These are phyloP conservation scores for Suaeda aralocaspica DNA, from an alignment of 148 eudicot genomes.

Conservation along the genomic window DNA sequence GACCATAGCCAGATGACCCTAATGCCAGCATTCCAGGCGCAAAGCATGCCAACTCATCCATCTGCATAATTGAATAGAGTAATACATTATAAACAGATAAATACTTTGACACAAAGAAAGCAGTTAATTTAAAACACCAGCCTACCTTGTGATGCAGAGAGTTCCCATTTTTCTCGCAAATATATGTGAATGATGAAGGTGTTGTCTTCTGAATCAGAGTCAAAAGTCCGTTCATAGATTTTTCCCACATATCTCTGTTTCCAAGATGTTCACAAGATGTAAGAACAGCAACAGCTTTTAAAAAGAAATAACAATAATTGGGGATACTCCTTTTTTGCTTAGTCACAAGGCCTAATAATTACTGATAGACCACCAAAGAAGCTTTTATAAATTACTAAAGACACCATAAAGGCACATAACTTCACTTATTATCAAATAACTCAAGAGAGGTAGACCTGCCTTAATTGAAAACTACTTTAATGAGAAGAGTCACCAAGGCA, in stretches of 20 bases:
- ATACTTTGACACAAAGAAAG: slow-evolving; percentile 6
- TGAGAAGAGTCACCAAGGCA: neutral
- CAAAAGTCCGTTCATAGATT: slow-evolving; percentile 78
- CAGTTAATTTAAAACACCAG: neutral
- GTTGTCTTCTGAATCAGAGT: slow-evolving; percentile 79
- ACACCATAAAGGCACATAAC: neutral
- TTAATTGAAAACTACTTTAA: neutral
- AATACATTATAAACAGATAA: neutral
- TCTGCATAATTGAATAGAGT: slow-evolving; percentile 45
- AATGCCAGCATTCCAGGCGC: slow-evolving; percentile 98
- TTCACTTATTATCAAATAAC: neutral
- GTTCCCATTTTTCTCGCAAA: slow-evolving; percentile 72
- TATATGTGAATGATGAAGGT: slow-evolving; percentile 78
- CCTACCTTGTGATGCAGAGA: slow-evolving; percentile 71
- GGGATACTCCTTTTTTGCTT: neutral
- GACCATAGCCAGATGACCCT: slow-evolving; percentile 74
- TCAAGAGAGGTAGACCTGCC: neutral
- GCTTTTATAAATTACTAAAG: neutral
- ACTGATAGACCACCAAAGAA: neutral
- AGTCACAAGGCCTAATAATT: neutral
- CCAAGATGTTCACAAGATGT: slow-evolving; percentile 19
- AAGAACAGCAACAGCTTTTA: slow-evolving; percentile 6
- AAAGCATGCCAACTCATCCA: slow-evolving; percentile 99
- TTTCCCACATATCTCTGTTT: slow-evolving; percentile 98
- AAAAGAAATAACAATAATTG: neutral